Evolutionary conservation across 768 basidiomycete genomes (phyloP).

Genomic region (Xerocomellus amylosporus): DNA sequence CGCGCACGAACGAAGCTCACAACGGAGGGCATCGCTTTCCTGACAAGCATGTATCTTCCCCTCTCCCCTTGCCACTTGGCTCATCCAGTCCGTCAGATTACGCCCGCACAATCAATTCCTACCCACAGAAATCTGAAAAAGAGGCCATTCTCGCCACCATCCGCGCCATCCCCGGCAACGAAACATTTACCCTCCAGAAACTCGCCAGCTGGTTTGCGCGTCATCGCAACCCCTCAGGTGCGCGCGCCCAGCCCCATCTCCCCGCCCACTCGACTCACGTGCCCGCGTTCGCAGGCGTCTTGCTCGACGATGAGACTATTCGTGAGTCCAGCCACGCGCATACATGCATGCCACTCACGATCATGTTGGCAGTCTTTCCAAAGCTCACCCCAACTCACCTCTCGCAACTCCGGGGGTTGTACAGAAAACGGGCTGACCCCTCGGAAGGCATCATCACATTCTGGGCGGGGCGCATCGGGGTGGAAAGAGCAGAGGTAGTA

Average conservation of each 20-base stretch:
- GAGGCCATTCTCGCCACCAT: slow-evolving; percentile 9
- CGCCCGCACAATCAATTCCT: slow-evolving; percentile 9
- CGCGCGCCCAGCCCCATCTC: background rate
- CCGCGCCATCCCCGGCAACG: slow-evolving; percentile 23
- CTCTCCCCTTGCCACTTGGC: background rate
- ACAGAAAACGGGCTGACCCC: slow-evolving; percentile 16
- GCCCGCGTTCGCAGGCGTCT: background rate
- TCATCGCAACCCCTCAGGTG: slow-evolving; percentile 10
- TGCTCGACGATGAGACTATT: slow-evolving; percentile 26
- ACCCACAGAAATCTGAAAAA: slow-evolving; percentile 18
- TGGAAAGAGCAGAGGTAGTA: slow-evolving; percentile 14
- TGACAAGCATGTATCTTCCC: slow-evolving; percentile 1
- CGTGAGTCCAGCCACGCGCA: slow-evolving; percentile 16
- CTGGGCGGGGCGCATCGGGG: slow-evolving; percentile 26
- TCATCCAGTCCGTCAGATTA: slow-evolving; percentile 15
- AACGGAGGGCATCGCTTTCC: background rate
- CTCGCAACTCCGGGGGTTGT: slow-evolving; percentile 18
- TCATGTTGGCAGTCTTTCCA: slow-evolving; percentile 23
- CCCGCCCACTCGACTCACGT: background rate
- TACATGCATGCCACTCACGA: slow-evolving; percentile 4
- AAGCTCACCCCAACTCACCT: slow-evolving; percentile 24
- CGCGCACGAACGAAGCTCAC: slow-evolving; percentile 2
- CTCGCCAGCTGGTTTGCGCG: slow-evolving; percentile 24
- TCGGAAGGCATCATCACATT: slow-evolving; percentile 22
- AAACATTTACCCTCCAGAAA: slow-evolving; percentile 13